These are phyloP conservation scores for Xylaria bambusicola DNA, from an alignment of 495 filamentous ascomycete genomes.

Conservation along the genomic window DNA sequence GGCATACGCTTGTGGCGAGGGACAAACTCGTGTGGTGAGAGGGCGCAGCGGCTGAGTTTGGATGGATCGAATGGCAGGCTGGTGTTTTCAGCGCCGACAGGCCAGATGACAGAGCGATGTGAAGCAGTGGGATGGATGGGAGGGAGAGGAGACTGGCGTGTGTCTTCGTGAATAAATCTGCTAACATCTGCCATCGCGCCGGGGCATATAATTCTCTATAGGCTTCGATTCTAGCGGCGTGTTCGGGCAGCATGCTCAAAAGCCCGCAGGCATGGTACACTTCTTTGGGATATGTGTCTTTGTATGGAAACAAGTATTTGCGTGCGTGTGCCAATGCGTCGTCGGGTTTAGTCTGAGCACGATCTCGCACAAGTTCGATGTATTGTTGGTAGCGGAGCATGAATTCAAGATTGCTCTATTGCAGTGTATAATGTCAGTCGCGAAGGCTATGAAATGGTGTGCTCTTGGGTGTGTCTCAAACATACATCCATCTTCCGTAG, in stretches of 20 bases:
- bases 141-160: slow-evolving; percentile 87
- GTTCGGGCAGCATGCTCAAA: slow-evolving; percentile 70
- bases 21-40: slow-evolving; percentile 40
- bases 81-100: slow-evolving; percentile 95
- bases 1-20: slow-evolving; percentile 64
- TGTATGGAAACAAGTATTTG: slow-evolving; percentile 71
- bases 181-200: slow-evolving; percentile 71
- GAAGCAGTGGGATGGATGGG: slow-evolving; percentile 79
- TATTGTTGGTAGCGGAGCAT: slow-evolving; percentile 94
- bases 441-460: too few species aligned
- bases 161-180: slow-evolving; percentile 80
- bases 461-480: slow-evolving; percentile 16
- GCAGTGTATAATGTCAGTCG: too few species aligned
- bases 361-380: slow-evolving; percentile 80
- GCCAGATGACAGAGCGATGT: slow-evolving; percentile 87
- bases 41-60: slow-evolving; percentile 30
- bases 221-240: slow-evolving; percentile 33
- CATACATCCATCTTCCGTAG: slow-evolving; percentile 80
- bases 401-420: slow-evolving; percentile 84
- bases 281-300: slow-evolving; percentile 66
- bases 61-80: slow-evolving; percentile 74
- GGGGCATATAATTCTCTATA: slow-evolving; percentile 65
- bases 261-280: slow-evolving; percentile 76
- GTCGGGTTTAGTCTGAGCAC: slow-evolving; percentile 57
- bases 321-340: slow-evolving; percentile 81